phyloP scores from a whole-genome alignment of 2,329 filamentous ascomycete species.

The Diplocarpon mali region DNA sequence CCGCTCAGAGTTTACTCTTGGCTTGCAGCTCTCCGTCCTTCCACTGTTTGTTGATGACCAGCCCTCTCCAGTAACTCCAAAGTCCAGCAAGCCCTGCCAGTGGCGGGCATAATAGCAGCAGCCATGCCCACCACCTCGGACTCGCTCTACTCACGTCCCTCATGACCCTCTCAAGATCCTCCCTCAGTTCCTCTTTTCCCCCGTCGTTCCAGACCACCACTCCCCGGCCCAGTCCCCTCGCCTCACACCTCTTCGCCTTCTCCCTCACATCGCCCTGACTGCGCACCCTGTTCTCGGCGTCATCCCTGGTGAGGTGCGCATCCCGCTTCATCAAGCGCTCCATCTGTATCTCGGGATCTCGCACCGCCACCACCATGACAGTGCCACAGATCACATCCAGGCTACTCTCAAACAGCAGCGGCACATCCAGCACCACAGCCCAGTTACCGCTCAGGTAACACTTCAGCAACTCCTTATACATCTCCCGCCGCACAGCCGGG shows the following conservation, averaged over 20 bases:
- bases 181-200: constrained; percentile 55
- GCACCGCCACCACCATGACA: constrained; percentile 78
- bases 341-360: constrained; percentile 74
- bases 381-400: constrained; percentile 79
- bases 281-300: constrained; percentile 74
- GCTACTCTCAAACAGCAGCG: constrained; percentile 78
- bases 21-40: constrained; percentile 44
- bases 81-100: constrained; percentile 56
- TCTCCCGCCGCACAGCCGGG: constrained; percentile 73
- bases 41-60: constrained; percentile 61
- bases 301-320: constrained; percentile 66
- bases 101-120: constrained; percentile 60
- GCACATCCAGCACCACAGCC: constrained; percentile 88
- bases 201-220: constrained; percentile 89
- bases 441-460: constrained; percentile 67
- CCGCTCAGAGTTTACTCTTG: constrained; percentile 43
- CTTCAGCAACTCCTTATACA: constrained; percentile 63
- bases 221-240: constrained; percentile 51
- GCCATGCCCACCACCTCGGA: constrained; percentile 54
- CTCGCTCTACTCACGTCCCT: constrained; percentile 47
- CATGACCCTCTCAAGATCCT: constrained; percentile 57
- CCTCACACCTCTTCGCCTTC: constrained; percentile 68
- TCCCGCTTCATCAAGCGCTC: constrained; percentile 64
- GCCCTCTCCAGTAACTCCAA: constrained; percentile 65
- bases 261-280: constrained; percentile 79